A percentile compares a stretch with the other conserved stretches of the same genome.
Evolutionary conservation across 2,329 filamentous ascomycete species (phyloP).

Genomic region (Trichoderma koningii): DNA sequence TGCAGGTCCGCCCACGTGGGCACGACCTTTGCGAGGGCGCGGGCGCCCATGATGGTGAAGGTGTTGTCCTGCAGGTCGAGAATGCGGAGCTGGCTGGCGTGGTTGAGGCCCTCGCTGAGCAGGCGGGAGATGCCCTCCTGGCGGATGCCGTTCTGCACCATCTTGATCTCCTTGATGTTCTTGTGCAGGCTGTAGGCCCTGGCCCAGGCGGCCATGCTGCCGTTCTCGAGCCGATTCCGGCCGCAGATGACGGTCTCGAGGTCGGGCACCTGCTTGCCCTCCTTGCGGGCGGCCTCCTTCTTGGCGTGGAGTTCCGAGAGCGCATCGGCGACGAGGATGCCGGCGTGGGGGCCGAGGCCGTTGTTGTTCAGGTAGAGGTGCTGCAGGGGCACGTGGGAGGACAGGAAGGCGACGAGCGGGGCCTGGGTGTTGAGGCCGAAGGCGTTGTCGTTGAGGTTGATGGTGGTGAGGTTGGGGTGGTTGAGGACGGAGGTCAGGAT

Average conservation of each 20-base stretch:
- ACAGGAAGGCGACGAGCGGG: conserved; percentile 88
- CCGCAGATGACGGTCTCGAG: conserved; percentile 98
- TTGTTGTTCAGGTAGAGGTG: conserved; percentile 99
- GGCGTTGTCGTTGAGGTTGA: conserved; percentile 97
- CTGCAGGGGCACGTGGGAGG: conserved; percentile 83
- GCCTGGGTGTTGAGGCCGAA: conserved; percentile 95
- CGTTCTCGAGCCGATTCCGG: conserved; percentile 92
- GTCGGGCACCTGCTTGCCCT: conserved; percentile 71
- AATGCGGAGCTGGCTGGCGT: conserved; percentile 68
- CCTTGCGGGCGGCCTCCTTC: conserved; percentile 76
- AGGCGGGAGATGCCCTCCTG: conserved; percentile 87
- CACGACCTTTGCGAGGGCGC: conserved; percentile 74
- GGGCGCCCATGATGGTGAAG: conserved; percentile 80
- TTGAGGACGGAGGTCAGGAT: conserved; percentile 85
- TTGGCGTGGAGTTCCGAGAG: conserved; percentile 79
- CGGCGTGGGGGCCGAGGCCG: conserved; percentile 88
- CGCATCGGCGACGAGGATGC: conserved; percentile 84
- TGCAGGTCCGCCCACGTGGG: conserved; percentile 72
- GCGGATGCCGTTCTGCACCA: conserved; percentile 97
- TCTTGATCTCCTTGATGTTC: conserved; percentile 83
- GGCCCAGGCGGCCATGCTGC: conserved; percentile 95
- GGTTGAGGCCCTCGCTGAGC: conserved; percentile 73
- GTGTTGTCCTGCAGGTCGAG: conserved; percentile 98
- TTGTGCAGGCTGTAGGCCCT: conserved; percentile 81
- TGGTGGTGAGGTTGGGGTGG: conserved; percentile 80